Conservation (phyloP, 441 rosid species). For the Lepidium campestre region DNA sequence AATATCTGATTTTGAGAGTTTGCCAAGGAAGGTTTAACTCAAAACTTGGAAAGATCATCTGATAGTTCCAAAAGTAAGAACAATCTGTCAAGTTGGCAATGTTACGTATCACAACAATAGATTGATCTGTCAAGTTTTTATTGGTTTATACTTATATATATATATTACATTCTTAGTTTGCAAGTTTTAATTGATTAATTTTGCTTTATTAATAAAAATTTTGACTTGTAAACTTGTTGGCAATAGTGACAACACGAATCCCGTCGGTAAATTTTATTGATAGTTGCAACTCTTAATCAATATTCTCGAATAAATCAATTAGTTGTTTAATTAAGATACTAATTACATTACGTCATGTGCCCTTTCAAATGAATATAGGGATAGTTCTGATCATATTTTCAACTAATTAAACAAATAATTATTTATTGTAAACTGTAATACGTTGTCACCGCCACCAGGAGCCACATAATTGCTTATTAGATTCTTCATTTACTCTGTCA, state of each 20-base stretch:
- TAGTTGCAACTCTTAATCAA: neutral
- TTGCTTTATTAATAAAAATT: too few relatives aligned
- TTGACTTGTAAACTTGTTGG: slow-evolving; percentile 1
- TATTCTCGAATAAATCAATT: slow-evolving; percentile 11
- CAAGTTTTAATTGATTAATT: too few relatives aligned
- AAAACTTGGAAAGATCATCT: too few relatives aligned
- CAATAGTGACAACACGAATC: slow-evolving; percentile 12
- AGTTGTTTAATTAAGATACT: slow-evolving; percentile 26
- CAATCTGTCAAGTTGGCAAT: too few relatives aligned
- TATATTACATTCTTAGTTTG: neutral
- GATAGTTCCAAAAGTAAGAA: too few relatives aligned
- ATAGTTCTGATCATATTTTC: neutral
- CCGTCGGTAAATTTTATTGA: neutral
- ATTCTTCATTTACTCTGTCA: slow-evolving; percentile 3
- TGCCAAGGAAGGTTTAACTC: too few relatives aligned
- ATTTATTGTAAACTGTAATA: neutral
- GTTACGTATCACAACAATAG: too few relatives aligned
- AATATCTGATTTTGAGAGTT: too few relatives aligned
- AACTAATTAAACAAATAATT: neutral
- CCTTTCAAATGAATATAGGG: slow-evolving; percentile 31
- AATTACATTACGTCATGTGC: slow-evolving; percentile 25
- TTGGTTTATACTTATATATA: neutral
- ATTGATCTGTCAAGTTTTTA: neutral
- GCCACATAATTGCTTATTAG: slow-evolving; percentile 13
- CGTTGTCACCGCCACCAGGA: slow-evolving; percentile 11